A percentile compares a stretch with the other conserved stretches of the same genome.
These are phyloP conservation scores for Cladophialophora chaetospira DNA, from an alignment of 2,329 filamentous ascomycete species.

Conservation along the genomic window DNA sequence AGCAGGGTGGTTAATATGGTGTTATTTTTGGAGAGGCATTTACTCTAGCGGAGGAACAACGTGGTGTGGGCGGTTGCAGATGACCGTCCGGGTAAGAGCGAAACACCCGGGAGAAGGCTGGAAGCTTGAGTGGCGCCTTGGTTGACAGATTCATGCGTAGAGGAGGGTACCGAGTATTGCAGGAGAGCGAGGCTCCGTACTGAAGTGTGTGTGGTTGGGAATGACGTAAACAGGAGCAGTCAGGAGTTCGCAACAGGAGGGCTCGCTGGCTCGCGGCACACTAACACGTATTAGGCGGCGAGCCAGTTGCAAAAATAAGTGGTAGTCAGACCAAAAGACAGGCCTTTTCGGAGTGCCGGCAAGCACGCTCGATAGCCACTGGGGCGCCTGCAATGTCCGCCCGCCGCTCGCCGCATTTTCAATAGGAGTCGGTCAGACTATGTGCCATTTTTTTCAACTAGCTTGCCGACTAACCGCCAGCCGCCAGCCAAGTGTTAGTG, in stretches of 20 bases:
- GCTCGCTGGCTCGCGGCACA: background rate
- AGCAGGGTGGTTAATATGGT: background rate
- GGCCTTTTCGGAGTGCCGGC: too few species aligned
- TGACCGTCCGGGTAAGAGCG: background rate
- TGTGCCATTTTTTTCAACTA: too few species aligned
- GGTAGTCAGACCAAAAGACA: too few species aligned
- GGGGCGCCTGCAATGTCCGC: too few species aligned
- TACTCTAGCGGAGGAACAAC: background rate
- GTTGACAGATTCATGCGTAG: too few species aligned
- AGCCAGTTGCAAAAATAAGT: too few species aligned
- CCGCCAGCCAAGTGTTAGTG: slow-evolving; percentile 16
- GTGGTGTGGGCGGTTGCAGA: slow-evolving; percentile 2
- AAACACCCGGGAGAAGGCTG: background rate
- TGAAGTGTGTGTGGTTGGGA: background rate
- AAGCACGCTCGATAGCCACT: too few species aligned
- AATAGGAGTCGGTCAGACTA: too few species aligned
- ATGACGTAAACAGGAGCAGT: slow-evolving; percentile 24
- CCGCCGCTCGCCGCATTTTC: too few species aligned
- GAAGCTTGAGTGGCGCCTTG: too few species aligned
- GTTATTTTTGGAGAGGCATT: slow-evolving; percentile 14
- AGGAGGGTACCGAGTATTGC: slow-evolving; percentile 11
- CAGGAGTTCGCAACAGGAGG: slow-evolving; percentile 1
- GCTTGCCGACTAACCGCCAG: background rate
- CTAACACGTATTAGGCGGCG: too few species aligned
- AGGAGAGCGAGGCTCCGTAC: slow-evolving; percentile 11